Evolutionary conservation across 2,329 filamentous ascomycete species (phyloP).

Genomic region (Exophiala phaeomuriformis): DNA sequence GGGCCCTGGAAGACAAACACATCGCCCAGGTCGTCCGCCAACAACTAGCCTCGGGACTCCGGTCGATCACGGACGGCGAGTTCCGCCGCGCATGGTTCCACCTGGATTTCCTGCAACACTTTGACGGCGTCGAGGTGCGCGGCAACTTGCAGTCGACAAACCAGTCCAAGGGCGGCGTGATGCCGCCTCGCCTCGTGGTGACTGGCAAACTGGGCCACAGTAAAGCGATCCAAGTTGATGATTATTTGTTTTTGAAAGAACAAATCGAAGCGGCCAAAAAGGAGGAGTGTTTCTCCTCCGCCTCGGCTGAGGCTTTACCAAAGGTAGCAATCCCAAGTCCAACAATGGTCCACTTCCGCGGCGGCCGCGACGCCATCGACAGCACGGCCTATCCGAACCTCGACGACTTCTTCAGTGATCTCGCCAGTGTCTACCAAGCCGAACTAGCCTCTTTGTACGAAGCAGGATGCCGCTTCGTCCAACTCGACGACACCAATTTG

Average conservation of each 20-base stretch:
- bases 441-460: constrained; percentile 49
- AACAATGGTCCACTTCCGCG: constrained; percentile 56
- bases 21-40: constrained; percentile 44
- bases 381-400: constrained; percentile 48
- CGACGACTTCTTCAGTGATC: constrained; percentile 50
- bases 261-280: constrained; percentile 34
- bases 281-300: neutral
- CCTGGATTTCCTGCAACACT: constrained; percentile 51
- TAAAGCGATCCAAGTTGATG: constrained; percentile 49
- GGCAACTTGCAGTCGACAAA: constrained; percentile 35
- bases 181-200: constrained; percentile 49
- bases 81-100: constrained; percentile 54
- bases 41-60: constrained; percentile 45
- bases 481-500: constrained; percentile 55
- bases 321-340: constrained; percentile 54
- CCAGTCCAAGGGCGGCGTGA: constrained; percentile 31
- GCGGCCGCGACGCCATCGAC: constrained; percentile 48
- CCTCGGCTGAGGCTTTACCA: too few species aligned
- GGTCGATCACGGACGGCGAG: constrained; percentile 50
- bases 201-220: constrained; percentile 50
- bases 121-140: constrained; percentile 48
- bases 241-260: constrained; percentile 49
- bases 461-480: constrained; percentile 50
- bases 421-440: constrained; percentile 50
- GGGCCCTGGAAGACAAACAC: constrained; percentile 46